phyloP scores from a whole-genome alignment of 2,329 filamentous ascomycete genomes.

The Phaeomoniella chlamydospora region DNA sequence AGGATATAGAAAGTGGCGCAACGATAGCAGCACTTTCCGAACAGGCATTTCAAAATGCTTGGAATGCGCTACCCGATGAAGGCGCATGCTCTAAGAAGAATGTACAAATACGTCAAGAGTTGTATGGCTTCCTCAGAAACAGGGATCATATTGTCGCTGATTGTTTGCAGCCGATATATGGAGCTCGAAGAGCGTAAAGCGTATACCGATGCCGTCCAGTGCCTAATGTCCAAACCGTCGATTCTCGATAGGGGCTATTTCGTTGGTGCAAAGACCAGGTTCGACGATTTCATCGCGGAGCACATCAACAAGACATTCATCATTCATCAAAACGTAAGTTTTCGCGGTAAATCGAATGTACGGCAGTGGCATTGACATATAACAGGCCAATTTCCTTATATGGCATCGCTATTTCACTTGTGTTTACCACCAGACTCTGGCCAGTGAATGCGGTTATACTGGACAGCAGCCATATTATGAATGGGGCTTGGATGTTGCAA shows the following conservation, averaged over 20 bases:
- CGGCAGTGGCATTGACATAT: too few species aligned
- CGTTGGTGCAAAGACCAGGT: slow-evolving; percentile 30
- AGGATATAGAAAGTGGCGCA: not conserved
- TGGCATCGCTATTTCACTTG: slow-evolving; percentile 22
- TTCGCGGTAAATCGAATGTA: not conserved
- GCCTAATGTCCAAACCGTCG: slow-evolving; percentile 24
- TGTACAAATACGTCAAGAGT: not conserved
- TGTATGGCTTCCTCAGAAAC: not conserved
- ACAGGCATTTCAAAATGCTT: not conserved
- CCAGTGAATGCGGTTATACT: slow-evolving; percentile 22
- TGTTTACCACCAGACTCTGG: slow-evolving; percentile 17
- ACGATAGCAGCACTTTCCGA: not conserved
- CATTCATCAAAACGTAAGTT: slow-evolving; percentile 22
- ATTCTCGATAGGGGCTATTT: slow-evolving; percentile 18
- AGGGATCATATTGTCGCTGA: too few species aligned
- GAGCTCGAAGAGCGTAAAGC: slow-evolving; percentile 9
- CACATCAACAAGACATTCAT: slow-evolving; percentile 32
- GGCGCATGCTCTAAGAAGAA: slow-evolving; percentile 1
- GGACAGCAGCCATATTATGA: slow-evolving; percentile 26
- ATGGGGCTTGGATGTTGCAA: slow-evolving; percentile 18
- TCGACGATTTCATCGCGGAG: slow-evolving; percentile 35
- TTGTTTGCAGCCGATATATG: not conserved
- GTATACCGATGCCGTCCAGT: slow-evolving; percentile 32
- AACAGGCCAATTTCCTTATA: slow-evolving; percentile 14
- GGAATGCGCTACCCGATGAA: not conserved